Evolutionary conservation across 2,329 filamentous ascomycete species (phyloP).

Genomic region (Aspergillus sclerotialis): DNA sequence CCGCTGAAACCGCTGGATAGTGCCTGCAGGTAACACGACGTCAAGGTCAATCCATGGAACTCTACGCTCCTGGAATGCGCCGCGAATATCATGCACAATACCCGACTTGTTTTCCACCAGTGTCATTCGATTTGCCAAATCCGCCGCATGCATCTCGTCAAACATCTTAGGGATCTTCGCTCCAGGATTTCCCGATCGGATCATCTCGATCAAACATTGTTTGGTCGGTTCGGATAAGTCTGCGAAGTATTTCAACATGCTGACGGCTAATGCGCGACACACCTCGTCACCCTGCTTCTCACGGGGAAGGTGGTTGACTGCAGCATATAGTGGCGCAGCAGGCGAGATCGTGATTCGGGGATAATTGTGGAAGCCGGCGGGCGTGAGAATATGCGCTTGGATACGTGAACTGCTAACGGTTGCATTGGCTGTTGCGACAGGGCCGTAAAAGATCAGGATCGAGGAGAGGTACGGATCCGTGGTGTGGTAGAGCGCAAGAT

Average conservation of each 20-base stretch:
- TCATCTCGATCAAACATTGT: conserved; percentile 54
- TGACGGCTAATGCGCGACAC: conserved; percentile 84
- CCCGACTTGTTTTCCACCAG: conserved; percentile 70
- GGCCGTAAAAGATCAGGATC: conserved; percentile 84
- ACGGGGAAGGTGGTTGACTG: conserved; percentile 81
- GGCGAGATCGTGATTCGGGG: conserved; percentile 88
- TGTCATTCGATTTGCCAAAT: conserved; percentile 77
- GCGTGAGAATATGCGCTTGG: conserved; percentile 85
- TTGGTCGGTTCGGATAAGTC: conserved; percentile 76
- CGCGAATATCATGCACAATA: conserved; percentile 64
- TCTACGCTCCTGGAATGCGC: conserved; percentile 72
- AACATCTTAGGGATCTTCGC: conserved; percentile 66
- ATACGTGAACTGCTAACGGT: conserved; percentile 86
- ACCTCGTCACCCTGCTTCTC: conserved; percentile 95
- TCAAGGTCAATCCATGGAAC: conserved; percentile 83
- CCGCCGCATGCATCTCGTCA: conserved; percentile 85
- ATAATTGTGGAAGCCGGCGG: conserved; percentile 83
- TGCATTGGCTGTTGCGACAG: conserved; percentile 81
- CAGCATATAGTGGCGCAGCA: conserved; percentile 82
- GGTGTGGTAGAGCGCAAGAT: conserved; percentile 81
- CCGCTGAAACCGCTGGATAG: conserved; percentile 59
- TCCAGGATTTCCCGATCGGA: conserved; percentile 47
- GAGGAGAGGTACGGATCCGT: conserved; percentile 74
- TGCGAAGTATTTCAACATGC: conserved; percentile 86
- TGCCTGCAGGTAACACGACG: conserved; percentile 71